phyloP scores from a whole-genome alignment of 2,329 filamentous ascomycete species.

The Didymella pinodella region DNA sequence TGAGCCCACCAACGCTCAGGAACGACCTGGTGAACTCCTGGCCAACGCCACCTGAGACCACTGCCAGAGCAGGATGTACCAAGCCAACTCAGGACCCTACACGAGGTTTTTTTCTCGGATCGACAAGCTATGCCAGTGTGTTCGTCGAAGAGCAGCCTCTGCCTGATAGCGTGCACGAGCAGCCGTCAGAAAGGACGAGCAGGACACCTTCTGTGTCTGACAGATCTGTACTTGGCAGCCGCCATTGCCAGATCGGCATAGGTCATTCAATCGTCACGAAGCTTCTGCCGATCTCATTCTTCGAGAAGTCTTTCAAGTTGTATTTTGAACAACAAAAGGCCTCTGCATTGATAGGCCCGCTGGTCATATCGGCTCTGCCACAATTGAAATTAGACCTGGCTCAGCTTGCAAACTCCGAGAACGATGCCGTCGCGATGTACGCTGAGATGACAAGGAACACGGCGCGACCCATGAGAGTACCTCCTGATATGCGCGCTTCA shows the following conservation, averaged over 20 bases:
- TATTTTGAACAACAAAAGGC: conserved; percentile 41
- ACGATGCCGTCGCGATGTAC: conserved; percentile 32
- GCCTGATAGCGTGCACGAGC: conserved; percentile 42
- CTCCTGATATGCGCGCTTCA: conserved; percentile 40
- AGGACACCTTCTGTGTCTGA: conserved; percentile 32
- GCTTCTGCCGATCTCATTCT: conserved; percentile 40
- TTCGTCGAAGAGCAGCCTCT: conserved; percentile 44
- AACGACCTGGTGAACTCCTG: conserved; percentile 37
- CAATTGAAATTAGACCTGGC: conserved; percentile 44
- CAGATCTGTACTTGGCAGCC: conserved; percentile 31
- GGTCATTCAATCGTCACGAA: conserved; percentile 42
- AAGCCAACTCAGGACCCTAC: conserved; percentile 33
- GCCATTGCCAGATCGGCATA: conserved; percentile 41
- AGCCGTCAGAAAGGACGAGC: conserved; percentile 37
- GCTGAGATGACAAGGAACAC: conserved; percentile 47
- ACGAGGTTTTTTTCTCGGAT: conserved; percentile 46
- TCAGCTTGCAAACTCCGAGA: conserved; percentile 29
- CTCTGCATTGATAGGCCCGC: conserved; percentile 39
- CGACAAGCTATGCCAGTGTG: conserved; percentile 48
- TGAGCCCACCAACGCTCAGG: conserved; percentile 42
- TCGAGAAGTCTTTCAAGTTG: conserved; percentile 38
- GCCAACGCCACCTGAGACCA: conserved; percentile 44
- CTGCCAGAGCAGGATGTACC: conserved; percentile 28
- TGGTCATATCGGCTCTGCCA: conserved; percentile 43
- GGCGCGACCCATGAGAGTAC: conserved; percentile 41